Conservation (phyloP, 768 basidiomycete genomes). For the Boletus sp. region DNA sequence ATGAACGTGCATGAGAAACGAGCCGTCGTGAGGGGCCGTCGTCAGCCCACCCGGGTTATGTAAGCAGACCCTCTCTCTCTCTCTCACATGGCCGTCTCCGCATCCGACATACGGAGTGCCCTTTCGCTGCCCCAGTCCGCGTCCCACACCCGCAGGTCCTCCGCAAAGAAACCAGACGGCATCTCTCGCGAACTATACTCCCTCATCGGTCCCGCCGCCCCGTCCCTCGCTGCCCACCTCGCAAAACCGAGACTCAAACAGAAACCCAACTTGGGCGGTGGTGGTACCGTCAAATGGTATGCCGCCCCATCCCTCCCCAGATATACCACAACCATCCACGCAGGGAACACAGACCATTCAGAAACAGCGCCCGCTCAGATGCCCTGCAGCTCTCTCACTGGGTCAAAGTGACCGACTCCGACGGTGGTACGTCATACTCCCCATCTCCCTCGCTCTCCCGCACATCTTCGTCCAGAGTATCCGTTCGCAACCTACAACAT, state of each 20-base stretch:
- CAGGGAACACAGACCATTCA: slow-evolving; percentile 78
- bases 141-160: slow-evolving; percentile 44
- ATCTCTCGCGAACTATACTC: slow-evolving; percentile 91
- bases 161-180: slow-evolving; percentile 74
- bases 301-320: background rate
- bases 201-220: slow-evolving; percentile 91
- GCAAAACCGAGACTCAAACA: slow-evolving; percentile 84
- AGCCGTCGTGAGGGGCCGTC: no score
- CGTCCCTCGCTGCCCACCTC: slow-evolving; percentile 75
- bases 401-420: slow-evolving; percentile 62
- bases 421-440: slow-evolving; percentile 44
- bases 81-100: slow-evolving; percentile 57
- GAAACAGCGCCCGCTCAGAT: slow-evolving; percentile 67
- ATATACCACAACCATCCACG: background rate
- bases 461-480: slow-evolving; percentile 50
- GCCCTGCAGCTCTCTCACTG: slow-evolving; percentile 77
- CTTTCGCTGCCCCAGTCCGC: slow-evolving; percentile 51
- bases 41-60: background rate
- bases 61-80: background rate
- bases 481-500: slow-evolving; percentile 82
- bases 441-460: background rate
- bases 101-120: slow-evolving; percentile 81
- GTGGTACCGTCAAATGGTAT: slow-evolving; percentile 70
- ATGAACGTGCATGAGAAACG: background rate
- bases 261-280: slow-evolving; percentile 70